A percentile compares a stretch with the other conserved stretches of the same genome.
These are phyloP conservation scores for Xylariaceae sp. DNA, from an alignment of 2,329 filamentous ascomycete genomes.

Conservation along the genomic window DNA sequence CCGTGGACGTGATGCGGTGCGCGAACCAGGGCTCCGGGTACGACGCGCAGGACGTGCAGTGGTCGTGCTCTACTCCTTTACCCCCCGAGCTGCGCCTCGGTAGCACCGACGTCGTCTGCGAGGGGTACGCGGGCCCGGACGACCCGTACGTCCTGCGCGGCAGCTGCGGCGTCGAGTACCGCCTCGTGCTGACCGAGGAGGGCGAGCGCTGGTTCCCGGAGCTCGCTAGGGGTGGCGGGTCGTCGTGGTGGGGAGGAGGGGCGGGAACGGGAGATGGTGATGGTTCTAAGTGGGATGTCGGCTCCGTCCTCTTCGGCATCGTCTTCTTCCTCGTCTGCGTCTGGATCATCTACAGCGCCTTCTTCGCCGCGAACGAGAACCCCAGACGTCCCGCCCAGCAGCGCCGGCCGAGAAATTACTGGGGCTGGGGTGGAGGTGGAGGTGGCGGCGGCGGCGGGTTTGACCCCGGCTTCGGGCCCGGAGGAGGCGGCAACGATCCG, in stretches of 20 bases:
- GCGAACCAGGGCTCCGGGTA: slow-evolving; percentile 83
- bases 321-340: slow-evolving; percentile 62
- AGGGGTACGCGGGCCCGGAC: slow-evolving; percentile 76
- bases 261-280: slow-evolving; percentile 9
- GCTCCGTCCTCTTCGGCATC: slow-evolving; percentile 58
- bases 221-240: slow-evolving; percentile 44
- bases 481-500: slow-evolving; percentile 50
- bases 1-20: slow-evolving; percentile 84
- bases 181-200: slow-evolving; percentile 73
- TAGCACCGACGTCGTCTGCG: slow-evolving; percentile 86
- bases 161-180: slow-evolving; percentile 91
- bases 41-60: slow-evolving; percentile 79
- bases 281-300: slow-evolving; percentile 35
- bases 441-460: slow-evolving; percentile 44
- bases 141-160: slow-evolving; percentile 89
- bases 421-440: slow-evolving; percentile 44
- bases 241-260: slow-evolving; percentile 36
- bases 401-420: slow-evolving; percentile 34
- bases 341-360: slow-evolving; percentile 66
- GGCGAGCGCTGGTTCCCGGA: slow-evolving; percentile 74
- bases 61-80: slow-evolving; percentile 75
- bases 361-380: slow-evolving; percentile 29
- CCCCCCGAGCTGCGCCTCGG: slow-evolving; percentile 71
- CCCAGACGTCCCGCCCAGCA: slow-evolving; percentile 5
- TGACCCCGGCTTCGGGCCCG: slow-evolving; percentile 46